These are phyloP conservation scores for Sclerotinia subarctica DNA, from an alignment of 2,329 filamentous ascomycete species.

Conservation along the genomic window DNA sequence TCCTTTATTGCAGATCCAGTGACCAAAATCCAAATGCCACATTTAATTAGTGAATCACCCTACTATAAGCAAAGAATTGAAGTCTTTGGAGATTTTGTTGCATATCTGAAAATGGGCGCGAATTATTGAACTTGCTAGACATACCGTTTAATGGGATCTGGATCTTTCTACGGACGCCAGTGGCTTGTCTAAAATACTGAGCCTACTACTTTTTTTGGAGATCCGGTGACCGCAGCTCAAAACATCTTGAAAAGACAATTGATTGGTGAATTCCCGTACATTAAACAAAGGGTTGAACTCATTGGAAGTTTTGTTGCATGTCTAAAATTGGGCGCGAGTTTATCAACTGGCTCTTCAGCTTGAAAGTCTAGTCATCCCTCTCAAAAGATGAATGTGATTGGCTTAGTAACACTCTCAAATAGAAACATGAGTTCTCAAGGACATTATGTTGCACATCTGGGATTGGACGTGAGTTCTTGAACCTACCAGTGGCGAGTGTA, in stretches of 20 bases:
- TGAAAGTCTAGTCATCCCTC: background rate
- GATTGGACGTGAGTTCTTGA: background rate
- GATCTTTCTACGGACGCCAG: background rate
- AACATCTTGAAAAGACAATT: rapidly evolving
- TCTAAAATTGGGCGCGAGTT: background rate
- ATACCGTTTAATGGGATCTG: background rate
- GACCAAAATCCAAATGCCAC: too few relatives aligned
- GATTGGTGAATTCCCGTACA: background rate
- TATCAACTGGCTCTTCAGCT: background rate
- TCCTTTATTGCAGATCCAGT: too few relatives aligned
- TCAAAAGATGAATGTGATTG: background rate
- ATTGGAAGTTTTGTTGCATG: background rate
- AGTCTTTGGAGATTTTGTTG: background rate
- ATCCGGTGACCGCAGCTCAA: background rate
- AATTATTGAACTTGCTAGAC: background rate
- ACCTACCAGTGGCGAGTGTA: background rate
- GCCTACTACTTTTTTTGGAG: too few relatives aligned
- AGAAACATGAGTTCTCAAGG: background rate
- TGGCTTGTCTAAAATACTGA: background rate
- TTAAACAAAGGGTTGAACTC: background rate
- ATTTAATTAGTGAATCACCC: too few relatives aligned
- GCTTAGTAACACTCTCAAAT: background rate
- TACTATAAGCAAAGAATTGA: too few relatives aligned
- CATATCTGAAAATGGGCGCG: background rate
- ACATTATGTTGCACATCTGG: background rate